Base-by-base conservation (phyloP, 192 early-diverging fungal genomes). In the Coemansia sp. region DNA sequence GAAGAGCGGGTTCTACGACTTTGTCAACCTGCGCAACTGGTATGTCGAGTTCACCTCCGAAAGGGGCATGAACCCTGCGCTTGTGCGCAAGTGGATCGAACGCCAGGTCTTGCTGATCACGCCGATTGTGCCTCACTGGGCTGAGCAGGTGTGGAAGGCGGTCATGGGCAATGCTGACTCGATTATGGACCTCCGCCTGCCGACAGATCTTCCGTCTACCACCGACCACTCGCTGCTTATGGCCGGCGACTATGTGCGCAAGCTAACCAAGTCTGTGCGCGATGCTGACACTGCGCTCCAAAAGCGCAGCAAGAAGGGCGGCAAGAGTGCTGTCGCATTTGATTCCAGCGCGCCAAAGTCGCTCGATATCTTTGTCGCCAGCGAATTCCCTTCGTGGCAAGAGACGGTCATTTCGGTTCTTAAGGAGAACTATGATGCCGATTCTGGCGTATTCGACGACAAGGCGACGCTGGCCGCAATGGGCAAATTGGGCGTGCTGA, bases 321-420 rank as follows among this genome's bases (percentile, higher is more conserved):
- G 82, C 14, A 90, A 89, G 78, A 74, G 65, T 35, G 77, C 72
- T 14, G 59, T 60, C 2, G 81, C 76, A 25, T 87, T 87, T 65
- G 81, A 91, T 46, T 84, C 86, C 13, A 71, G 52, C 23, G 84
- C 76, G 35, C 86, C 87, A 64, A 92, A 92, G 72, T 74, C 82
- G 43, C 81, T 96, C 48, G 91, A 86, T 41, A 82, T 99, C 48
- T 89, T 87, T 76, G 86, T 95, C 35, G 92, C 94, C 8, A 76
- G 71, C 55, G 77, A 85, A 56, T 97, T 93, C 88, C 96, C 97
- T 23, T 88, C 85, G 67, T 99, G 97, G 97, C 97, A 99, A 80
- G 91, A 95, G 50, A 83, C 76, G 3, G 79, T 85, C 22, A 72
- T 87, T 20, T 62, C 76, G 3, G 83, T 85, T 23, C 71, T 93